A percentile compares a stretch with the other conserved stretches of the same genome.
These are phyloP conservation scores for Oryza rufipogon DNA, from an alignment of 176 grass and related monocot species.

Conservation along the genomic window DNA sequence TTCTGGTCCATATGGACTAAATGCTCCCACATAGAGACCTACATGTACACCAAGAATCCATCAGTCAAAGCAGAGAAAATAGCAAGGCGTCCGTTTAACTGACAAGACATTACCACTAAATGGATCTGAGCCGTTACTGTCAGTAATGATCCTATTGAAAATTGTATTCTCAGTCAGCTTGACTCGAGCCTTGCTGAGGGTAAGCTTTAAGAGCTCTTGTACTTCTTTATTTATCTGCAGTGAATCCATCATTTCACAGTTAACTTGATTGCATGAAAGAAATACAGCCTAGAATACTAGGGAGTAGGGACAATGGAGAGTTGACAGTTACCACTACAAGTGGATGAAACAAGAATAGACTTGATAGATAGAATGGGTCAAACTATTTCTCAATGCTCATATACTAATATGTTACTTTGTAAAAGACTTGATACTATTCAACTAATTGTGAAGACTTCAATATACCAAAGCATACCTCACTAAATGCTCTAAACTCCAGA, in stretches of 20 bases:
- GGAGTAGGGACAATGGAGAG: not conserved
- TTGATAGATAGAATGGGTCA: not conserved
- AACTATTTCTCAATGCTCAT: constrained; percentile 6
- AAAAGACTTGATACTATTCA: not conserved
- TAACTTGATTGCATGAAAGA: constrained; percentile 24
- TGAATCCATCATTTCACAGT: constrained; percentile 20
- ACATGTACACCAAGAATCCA: constrained; percentile 34
- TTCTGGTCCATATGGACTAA: constrained; percentile 94
- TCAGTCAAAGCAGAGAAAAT: constrained; percentile 23
- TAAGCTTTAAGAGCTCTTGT: constrained; percentile 80
- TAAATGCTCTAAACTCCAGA: not conserved
- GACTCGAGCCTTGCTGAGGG: constrained; percentile 69
- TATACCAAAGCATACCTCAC: not conserved
- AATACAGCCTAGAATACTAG: not conserved
- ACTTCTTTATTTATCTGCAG: constrained; percentile 85
- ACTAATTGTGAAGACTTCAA: not conserved
- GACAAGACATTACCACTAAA: constrained; percentile 71
- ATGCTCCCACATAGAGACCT: constrained; percentile 97
- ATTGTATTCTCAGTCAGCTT: constrained; percentile 76
- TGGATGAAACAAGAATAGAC: not conserved
- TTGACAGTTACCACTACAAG: not conserved
- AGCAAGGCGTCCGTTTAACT: constrained; percentile 29
- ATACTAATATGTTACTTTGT: not conserved
- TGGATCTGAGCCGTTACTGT: constrained; percentile 73
- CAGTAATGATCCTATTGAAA: constrained; percentile 74